These are phyloP conservation scores for Mycosphaerelloides madeirae DNA, from an alignment of 2,329 filamentous ascomycete species.

Conservation along the genomic window DNA sequence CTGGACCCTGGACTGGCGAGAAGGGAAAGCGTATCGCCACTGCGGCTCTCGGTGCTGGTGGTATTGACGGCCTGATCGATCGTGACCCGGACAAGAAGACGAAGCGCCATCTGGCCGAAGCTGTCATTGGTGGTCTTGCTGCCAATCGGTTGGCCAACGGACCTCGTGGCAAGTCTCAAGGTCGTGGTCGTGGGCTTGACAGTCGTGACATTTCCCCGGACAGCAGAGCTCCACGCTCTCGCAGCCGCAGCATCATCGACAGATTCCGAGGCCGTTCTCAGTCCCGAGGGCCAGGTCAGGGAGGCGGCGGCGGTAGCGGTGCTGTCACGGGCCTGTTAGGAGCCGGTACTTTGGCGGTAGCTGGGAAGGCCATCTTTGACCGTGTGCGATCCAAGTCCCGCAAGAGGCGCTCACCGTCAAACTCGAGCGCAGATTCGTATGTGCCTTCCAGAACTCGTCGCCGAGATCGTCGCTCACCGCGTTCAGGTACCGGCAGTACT, in stretches of 20 bases:
- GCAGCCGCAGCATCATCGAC: conserved; percentile 56
- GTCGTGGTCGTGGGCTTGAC: conserved; percentile 20
- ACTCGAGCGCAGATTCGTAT: conserved; percentile 48
- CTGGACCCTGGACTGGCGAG: conserved; percentile 82
- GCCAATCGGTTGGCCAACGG: conserved; percentile 84
- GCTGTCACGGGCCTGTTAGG: conserved; percentile 47
- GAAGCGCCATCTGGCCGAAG: conserved; percentile 78
- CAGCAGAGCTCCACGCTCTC: conserved; percentile 49
- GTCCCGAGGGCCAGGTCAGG: conserved; percentile 37
- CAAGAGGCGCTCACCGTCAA: conserved; percentile 42
- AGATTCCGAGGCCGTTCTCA: conserved; percentile 49
- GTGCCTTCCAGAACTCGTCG: conserved; percentile 46
- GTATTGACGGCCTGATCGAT: conserved; percentile 72
- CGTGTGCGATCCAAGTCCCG: conserved; percentile 52
- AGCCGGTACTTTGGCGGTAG: conserved; percentile 46
- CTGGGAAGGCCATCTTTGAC: conserved; percentile 51
- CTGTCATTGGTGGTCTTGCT: conserved; percentile 81
- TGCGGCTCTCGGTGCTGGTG: conserved; percentile 77
- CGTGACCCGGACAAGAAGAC: conserved; percentile 65
- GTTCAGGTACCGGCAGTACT: conserved; percentile 37
- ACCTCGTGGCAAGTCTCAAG: conserved; percentile 61
- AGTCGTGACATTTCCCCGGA: conserved; percentile 37
- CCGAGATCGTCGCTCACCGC: conserved; percentile 37
- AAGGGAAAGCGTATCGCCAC: conserved; percentile 91
- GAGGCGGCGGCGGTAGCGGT: conserved; percentile 42